Conservation (phyloP, 139 green algal species). For the Chlorella sp. region DNA sequence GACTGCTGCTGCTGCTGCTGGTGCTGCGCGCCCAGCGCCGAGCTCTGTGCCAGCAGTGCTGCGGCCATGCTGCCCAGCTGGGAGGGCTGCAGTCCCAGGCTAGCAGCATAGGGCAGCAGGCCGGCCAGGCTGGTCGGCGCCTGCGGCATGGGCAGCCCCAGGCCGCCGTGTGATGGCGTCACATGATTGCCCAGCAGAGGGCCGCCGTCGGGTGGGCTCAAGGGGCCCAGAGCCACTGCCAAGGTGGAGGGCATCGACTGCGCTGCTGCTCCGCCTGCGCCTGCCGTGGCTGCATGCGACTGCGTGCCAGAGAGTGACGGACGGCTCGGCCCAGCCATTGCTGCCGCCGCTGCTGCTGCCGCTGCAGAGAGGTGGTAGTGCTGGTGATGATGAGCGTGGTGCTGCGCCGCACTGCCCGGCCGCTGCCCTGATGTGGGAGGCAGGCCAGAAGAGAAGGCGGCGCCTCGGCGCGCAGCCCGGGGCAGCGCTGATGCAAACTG, state of each 20-base stretch:
- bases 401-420: neutral
- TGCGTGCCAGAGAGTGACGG: conserved; percentile 22
- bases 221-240: conserved; percentile 9
- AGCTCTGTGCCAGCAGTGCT: conserved; percentile 29
- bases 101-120: conserved; percentile 18
- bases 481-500: conserved; percentile 9
- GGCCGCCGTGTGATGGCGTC: neutral
- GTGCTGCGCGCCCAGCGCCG: conserved; percentile 5
- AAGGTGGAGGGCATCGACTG: conserved; percentile 8
- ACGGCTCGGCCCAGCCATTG: neutral
- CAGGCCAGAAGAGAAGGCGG: conserved; percentile 17
- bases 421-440: conserved; percentile 18
- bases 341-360: conserved; percentile 17
- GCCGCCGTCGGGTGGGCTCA: neutral
- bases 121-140: neutral
- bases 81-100: conserved; percentile 20
- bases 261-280: neutral
- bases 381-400: neutral
- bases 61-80: conserved; percentile 24
- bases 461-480: neutral
- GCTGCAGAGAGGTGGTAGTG: too few species aligned
- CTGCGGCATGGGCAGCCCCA: neutral
- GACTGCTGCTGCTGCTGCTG: conserved; percentile 10
- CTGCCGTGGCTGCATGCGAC: neutral
- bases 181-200: neutral